These are phyloP conservation scores for Aphanomyces cochlioides DNA, from an alignment of 352 stramenopile genomes.

Conservation along the genomic window DNA sequence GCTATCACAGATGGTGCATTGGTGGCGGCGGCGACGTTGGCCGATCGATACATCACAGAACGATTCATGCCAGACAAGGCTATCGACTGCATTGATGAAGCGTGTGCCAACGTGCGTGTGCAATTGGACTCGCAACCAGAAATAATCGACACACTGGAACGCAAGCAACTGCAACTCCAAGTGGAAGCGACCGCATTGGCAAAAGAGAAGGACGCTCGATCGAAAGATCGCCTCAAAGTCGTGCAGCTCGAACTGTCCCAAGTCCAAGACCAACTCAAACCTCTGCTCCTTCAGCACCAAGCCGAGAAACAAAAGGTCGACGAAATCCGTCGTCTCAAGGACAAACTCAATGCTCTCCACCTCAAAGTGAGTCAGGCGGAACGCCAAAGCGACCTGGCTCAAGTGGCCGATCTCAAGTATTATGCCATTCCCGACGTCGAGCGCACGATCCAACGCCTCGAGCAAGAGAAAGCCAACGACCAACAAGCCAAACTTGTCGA, in stretches of 20 bases:
- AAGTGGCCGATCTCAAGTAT: constrained; percentile 96
- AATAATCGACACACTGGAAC: constrained; percentile 94
- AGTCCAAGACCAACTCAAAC: constrained; percentile 87
- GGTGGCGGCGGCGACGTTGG: constrained; percentile 92
- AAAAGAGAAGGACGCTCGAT: constrained; percentile 92
- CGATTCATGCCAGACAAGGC: constrained; percentile 93
- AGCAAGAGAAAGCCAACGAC: constrained; percentile 70
- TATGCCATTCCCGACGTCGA: constrained; percentile 92
- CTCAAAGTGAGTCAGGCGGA: constrained; percentile 92
- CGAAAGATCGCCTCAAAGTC: constrained; percentile 87
- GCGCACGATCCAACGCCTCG: constrained; percentile 76
- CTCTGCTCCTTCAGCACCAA: constrained; percentile 88
- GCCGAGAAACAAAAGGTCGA: constrained; percentile 90
- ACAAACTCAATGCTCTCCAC: constrained; percentile 91
- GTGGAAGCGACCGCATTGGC: constrained; percentile 93
- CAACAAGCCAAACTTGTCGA: constrained; percentile 65
- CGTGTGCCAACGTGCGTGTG: constrained; percentile 84
- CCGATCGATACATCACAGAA: constrained; percentile 90
- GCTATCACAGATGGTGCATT: constrained; percentile 92
- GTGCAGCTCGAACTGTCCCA: constrained; percentile 91
- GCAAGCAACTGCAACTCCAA: constrained; percentile 92
- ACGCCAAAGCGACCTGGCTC: constrained; percentile 92
- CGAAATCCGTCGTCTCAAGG: constrained; percentile 88
- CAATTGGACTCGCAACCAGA: constrained; percentile 95
- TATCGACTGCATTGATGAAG: constrained; percentile 95